Percentiles rank a stretch among this genome's conserved stretches.
phyloP scores from a whole-genome alignment of 192 early-diverging fungal species.

The Coemansia sp. region DNA sequence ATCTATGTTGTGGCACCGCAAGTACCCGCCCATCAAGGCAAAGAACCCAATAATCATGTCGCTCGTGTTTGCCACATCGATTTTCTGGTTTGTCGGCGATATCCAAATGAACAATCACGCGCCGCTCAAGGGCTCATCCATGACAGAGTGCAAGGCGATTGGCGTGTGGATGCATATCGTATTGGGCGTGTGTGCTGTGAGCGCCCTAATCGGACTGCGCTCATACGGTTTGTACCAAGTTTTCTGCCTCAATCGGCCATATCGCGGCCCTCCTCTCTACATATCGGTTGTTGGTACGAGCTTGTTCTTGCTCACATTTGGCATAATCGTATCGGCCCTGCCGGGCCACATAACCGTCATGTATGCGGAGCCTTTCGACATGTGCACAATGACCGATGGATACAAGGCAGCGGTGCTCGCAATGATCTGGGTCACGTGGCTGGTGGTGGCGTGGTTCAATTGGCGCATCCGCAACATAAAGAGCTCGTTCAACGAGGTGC shows the following conservation, averaged over 20 bases:
- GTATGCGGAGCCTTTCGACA: slow-evolving; percentile 22
- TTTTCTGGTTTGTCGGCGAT: slow-evolving; percentile 57
- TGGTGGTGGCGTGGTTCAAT: slow-evolving; percentile 23
- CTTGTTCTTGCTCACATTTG: slow-evolving; percentile 23
- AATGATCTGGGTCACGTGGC: slow-evolving; percentile 40
- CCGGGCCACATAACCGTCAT: slow-evolving; percentile 14
- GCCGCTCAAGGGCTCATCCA: slow-evolving; percentile 20
- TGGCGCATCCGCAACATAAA: slow-evolving; percentile 55
- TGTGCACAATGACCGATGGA: slow-evolving; percentile 30
- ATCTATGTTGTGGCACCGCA: slow-evolving; percentile 46
- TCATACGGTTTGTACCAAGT: slow-evolving; percentile 1
- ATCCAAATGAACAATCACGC: slow-evolving; percentile 50
- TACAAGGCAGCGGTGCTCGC: slow-evolving; percentile 44
- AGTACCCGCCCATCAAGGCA: slow-evolving; percentile 57
- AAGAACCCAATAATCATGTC: slow-evolving; percentile 57
- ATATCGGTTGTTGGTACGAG: slow-evolving; percentile 12
- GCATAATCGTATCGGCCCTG: slow-evolving; percentile 35
- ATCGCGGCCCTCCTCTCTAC: not conserved
- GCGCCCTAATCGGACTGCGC: slow-evolving; percentile 29
- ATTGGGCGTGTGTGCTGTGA: slow-evolving; percentile 34
- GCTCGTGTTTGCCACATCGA: slow-evolving; percentile 23
- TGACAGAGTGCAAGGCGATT: slow-evolving; percentile 44
- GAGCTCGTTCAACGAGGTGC: slow-evolving; percentile 55
- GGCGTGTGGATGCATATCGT: slow-evolving; percentile 49
- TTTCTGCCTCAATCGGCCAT: not conserved